Conservation (phyloP, 2,329 filamentous ascomycete species). For the Trichoderma sp. region DNA sequence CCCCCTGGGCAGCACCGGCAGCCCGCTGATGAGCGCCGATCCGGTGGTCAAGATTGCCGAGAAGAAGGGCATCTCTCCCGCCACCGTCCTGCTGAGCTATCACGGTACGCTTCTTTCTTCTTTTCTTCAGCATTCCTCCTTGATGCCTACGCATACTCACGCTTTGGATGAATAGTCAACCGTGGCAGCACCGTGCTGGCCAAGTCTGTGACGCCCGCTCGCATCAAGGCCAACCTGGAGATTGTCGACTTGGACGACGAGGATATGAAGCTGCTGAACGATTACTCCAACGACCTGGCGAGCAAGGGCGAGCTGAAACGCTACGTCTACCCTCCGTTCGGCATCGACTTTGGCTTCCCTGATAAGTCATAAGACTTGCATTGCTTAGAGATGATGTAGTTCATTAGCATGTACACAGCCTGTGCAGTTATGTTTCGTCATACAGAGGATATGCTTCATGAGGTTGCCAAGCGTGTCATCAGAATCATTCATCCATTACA, state of each 20-base stretch:
- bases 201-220: constrained; percentile 68
- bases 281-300: constrained; percentile 55
- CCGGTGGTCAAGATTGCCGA: constrained; percentile 65
- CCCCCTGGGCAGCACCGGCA: constrained; percentile 65
- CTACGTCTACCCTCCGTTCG: constrained; percentile 71
- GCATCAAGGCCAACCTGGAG: constrained; percentile 71
- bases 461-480: neutral
- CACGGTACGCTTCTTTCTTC: constrained; percentile 56
- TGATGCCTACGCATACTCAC: neutral
- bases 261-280: constrained; percentile 62
- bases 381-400: neutral
- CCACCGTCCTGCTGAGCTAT: constrained; percentile 69
- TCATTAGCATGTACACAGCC: constrained; percentile 9
- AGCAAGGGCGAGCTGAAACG: constrained; percentile 57
- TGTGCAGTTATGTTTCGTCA: neutral
- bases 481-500: constrained; percentile 25
- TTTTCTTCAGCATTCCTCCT: no score
- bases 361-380: constrained; percentile 53
- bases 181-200: constrained; percentile 71
- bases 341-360: constrained; percentile 71
- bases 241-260: constrained; percentile 65
- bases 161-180: constrained; percentile 52
- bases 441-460: neutral
- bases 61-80: constrained; percentile 63
- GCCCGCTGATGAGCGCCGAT: constrained; percentile 65